Evolutionary conservation across 106 monocot species (phyloP).

Genomic region (Amphibolis antarctica): DNA sequence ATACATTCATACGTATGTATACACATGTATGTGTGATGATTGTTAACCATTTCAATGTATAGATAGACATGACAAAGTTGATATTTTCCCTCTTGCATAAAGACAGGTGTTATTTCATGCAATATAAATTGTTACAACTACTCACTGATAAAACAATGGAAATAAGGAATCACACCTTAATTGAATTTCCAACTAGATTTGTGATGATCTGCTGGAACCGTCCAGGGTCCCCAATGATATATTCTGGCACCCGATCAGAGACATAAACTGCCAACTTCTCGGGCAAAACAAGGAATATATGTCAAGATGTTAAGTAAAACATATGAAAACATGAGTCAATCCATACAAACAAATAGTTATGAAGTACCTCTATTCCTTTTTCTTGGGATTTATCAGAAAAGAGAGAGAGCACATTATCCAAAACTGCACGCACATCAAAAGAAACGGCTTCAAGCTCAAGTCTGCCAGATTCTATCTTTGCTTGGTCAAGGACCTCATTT

Average conservation of each 20-base stretch:
- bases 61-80: no score
- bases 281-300: conserved; percentile 2
- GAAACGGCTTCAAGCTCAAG: conserved; percentile 73
- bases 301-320: conserved; percentile 1
- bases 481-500: conserved; percentile 87
- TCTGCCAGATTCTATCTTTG: conserved; percentile 88
- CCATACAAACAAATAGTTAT: neutral
- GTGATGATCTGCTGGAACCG: conserved; percentile 77
- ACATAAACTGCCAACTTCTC: conserved; percentile 52
- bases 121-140: neutral
- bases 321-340: neutral
- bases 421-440: conserved; percentile 62
- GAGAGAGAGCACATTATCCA: conserved; percentile 65
- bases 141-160: neutral
- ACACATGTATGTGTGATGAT: no score
- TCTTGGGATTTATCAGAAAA: conserved; percentile 73
- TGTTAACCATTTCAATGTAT: no score
- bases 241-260: conserved; percentile 53
- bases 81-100: no score
- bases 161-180: conserved; percentile 42
- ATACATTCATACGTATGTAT: no score
- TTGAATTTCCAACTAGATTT: conserved; percentile 84
- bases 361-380: conserved; percentile 70
- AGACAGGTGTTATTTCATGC: no score
- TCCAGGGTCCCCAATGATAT: conserved; percentile 64